Evolutionary conservation across 345 rosid genomes (phyloP), one percentile per base, ranked within the genome.

Genomic region (Camelina neglecta): DNA sequence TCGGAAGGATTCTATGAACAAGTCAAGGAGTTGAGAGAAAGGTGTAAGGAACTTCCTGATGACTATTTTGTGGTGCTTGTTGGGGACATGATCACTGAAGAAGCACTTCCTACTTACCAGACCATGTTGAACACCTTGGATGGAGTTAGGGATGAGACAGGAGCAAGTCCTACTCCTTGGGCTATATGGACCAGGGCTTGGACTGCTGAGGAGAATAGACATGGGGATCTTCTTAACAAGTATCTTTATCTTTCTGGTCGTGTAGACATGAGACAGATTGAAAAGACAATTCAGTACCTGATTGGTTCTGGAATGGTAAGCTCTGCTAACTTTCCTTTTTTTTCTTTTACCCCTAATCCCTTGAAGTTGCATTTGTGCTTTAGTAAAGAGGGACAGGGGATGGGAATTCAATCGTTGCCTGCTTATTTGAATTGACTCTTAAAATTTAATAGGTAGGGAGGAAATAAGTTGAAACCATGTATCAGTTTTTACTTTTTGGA

Each of bases 131-230:
- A 89, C 71, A 87, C 92, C 12, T 77, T 87, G 26, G 94, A 89
- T 53, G 93, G 91, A 3, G 93, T 89, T 54, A 71, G 86, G 63
- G 90, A 89, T 76, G 91, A 87, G 75, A 87, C 90, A 1, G 92
- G 90, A 18, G 94, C 90, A 4, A 89, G 92, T 77, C 87, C 67
- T 36, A 76, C 86, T 62, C 59, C 92, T 47, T 89, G 92, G 92
- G 94, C 92, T 15, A 50, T 86, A 11, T 89, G 94, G 91, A 85
- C 90, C 2, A 75, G 91, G 73, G 94, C 87, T 11, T 87, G 94
- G 91, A 89, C 90, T 42, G 94, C 90, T 64, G 92, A 89, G 75
- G 94, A 89, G 79, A 89, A 89, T 39, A 85, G 94, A 65, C 91
- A 87, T 33, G 94, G 91, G 5, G 91, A 89, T 79, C 86, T 87